Evolutionary conservation across 768 basidiomycete genomes (phyloP), one percentile per base, ranked within the genome.

Genomic region (Grammothele lineata): DNA sequence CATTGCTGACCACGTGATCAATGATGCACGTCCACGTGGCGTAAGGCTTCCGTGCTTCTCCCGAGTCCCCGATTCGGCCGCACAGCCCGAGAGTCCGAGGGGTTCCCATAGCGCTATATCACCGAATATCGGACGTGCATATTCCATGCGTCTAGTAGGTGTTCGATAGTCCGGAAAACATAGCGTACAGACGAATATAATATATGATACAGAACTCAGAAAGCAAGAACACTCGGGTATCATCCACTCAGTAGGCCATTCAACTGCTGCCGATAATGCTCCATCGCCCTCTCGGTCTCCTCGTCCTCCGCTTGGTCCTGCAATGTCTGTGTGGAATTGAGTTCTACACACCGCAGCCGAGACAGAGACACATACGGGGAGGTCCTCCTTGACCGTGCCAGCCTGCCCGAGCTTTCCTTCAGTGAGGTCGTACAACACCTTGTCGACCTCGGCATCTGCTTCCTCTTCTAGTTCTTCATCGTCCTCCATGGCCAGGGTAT

Each of bases 401-500:
- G 81, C 88, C 62, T 87, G 79, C 5, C 93, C 93, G n/a, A 96
- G 73, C 68, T 95, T 95, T 44, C 94, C 96, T 53, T 97, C 84
- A 8, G 96, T 99, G 50, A 99, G 74, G 47, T 97, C 93, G 57
- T 86, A 97, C 32, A 99, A 64, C 12, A 99, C 89, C 63, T 94
- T 96, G 62, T 99, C 96, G 9, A 99, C 91, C 63, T 99, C 96
- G 10, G 82, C 91, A 58, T 97, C 93, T 4, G 96, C 96, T 67
- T 99, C 96, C 56, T 94, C 93, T 59, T 92, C 90, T 24, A 98
- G 66, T 57, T 94, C 95, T 53, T 95, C 93, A 36, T 96, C 94
- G 39, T 95, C 92, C 4, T 94, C 92, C 66, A 92, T 73, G 38
- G 92, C 86, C 21, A 99, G 70, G 36, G 83, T 90, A 57, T 96